Percentiles rank a stretch among this genome's conserved stretches.
Conservation (phyloP, 257 asterid genomes). For the Anisodus tanguticus region DNA sequence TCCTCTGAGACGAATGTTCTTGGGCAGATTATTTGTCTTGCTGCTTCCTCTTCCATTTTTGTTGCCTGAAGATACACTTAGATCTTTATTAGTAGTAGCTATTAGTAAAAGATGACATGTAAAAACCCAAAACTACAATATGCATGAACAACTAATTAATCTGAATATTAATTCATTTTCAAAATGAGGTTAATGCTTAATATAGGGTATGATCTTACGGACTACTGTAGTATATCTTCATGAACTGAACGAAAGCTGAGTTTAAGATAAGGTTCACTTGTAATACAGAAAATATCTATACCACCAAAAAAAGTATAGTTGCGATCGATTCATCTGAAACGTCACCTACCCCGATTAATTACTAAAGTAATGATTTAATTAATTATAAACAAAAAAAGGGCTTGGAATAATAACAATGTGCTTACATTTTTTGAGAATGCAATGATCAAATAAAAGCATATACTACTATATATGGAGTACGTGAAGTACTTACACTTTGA, state of each 20-base stretch:
- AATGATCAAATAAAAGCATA: neutral
- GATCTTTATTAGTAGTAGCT: neutral
- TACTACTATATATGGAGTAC: neutral
- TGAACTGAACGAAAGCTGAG: too few species aligned
- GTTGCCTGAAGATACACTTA: neutral
- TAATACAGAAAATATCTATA: too few species aligned
- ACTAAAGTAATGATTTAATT: too few species aligned
- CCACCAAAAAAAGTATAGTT: too few species aligned
- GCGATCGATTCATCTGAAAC: too few species aligned
- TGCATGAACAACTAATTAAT: neutral
- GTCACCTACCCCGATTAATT: too few species aligned
- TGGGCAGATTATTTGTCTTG: conserved; percentile 38
- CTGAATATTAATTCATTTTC: neutral
- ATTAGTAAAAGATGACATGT: neutral
- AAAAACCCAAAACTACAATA: neutral
- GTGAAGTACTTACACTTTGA: neutral
- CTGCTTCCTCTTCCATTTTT: conserved; percentile 26
- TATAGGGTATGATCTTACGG: too few species aligned
- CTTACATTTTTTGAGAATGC: neutral
- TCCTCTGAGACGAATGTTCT: conserved; percentile 43
- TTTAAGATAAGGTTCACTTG: neutral
- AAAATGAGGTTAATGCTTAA: neutral
- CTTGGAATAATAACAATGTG: neutral
- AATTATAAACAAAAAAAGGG: neutral
- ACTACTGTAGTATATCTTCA: too few species aligned